phyloP scores from a whole-genome alignment of 2,329 filamentous ascomycete genomes.

The Ambrosiella beaveri region DNA sequence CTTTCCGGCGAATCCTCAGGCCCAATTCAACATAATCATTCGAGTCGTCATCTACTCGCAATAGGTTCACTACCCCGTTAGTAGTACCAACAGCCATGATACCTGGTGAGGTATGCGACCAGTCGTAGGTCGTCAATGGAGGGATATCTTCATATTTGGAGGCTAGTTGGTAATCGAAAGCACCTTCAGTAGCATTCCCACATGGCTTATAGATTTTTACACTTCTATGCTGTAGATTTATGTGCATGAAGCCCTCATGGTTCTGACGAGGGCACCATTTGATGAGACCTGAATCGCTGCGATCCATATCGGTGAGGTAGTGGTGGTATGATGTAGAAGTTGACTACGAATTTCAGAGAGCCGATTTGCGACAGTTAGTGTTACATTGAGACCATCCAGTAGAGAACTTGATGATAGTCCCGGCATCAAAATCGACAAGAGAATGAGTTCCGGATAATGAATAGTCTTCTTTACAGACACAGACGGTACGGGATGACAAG shows the following conservation, averaged over 20 bases:
- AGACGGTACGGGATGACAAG: too few species aligned
- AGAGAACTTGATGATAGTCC: too few species aligned
- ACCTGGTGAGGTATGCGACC: conserved; percentile 44
- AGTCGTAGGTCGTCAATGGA: conserved; percentile 47
- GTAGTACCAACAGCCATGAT: conserved; percentile 60
- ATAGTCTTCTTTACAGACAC: background rate
- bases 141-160: conserved; percentile 46
- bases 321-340: conserved; percentile 3
- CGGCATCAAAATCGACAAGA: background rate
- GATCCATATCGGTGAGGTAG: conserved; percentile 29
- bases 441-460: background rate
- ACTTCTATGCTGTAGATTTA: conserved; percentile 45
- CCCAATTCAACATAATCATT: conserved; percentile 49
- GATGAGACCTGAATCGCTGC: conserved; percentile 44
- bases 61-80: conserved; percentile 56
- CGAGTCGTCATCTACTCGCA: conserved; percentile 54
- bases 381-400: too few species aligned
- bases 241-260: conserved; percentile 44
- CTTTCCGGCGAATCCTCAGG: conserved; percentile 59
- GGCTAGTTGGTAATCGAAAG: conserved; percentile 39
- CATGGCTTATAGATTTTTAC: conserved; percentile 47
- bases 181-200: conserved; percentile 37
- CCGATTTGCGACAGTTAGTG: background rate
- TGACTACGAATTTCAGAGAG: background rate
- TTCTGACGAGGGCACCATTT: conserved; percentile 47